These are phyloP conservation scores for Komagataella ulmi DNA, from an alignment of 805 yeast genomes.

Conservation along the genomic window DNA sequence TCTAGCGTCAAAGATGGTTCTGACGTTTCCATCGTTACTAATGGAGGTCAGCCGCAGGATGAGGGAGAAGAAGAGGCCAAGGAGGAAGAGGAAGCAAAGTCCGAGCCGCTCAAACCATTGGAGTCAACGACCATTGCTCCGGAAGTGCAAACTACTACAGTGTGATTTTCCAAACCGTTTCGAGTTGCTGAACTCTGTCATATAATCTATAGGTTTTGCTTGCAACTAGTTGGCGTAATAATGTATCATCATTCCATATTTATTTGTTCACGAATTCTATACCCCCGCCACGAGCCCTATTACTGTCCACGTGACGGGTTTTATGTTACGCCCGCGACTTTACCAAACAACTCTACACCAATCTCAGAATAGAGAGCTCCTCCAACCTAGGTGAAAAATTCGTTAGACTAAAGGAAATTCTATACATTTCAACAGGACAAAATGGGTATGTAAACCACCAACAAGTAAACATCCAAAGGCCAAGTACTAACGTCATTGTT, in stretches of 20 bases:
- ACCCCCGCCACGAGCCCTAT: not conserved
- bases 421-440: not conserved
- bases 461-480: not conserved
- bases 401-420: not conserved
- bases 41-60: conserved; percentile 1
- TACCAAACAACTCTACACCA: not conserved
- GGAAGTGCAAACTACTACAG: not conserved
- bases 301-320: not conserved
- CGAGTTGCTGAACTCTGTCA: not conserved
- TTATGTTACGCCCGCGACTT: not conserved
- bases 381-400: not conserved
- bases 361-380: not conserved
- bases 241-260: not conserved
- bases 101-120: conserved; percentile 1
- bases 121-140: not conserved
- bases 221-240: not conserved
- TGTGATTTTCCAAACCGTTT: not conserved
- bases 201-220: not conserved
- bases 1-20: not conserved
- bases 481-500: not conserved
- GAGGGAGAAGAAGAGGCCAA: conserved; percentile 1
- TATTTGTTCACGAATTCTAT: not conserved
- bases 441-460: not conserved
- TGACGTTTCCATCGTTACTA: not conserved
- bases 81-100: conserved; percentile 5